phyloP scores from a whole-genome alignment of 177 flowering plant species.

The Vitis hybrid region DNA sequence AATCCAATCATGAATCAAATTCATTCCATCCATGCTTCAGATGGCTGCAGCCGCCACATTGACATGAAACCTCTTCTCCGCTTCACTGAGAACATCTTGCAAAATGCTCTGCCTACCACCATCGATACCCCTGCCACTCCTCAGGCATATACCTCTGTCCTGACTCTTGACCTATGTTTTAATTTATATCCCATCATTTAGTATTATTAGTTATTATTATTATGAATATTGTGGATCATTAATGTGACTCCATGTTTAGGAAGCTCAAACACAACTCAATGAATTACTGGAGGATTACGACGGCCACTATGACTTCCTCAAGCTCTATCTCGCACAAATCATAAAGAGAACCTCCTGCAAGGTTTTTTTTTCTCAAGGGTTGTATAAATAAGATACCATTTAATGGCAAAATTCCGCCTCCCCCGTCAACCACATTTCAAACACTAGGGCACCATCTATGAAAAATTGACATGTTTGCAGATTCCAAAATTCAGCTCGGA shows the following conservation, averaged over 20 bases:
- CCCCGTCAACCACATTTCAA: too few species aligned
- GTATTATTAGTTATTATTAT: too few species aligned
- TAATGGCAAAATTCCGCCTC: too few species aligned
- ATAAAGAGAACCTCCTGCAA: slow-evolving; percentile 59
- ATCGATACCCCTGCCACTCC: slow-evolving; percentile 22
- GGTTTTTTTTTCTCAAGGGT: slow-evolving; percentile 30
- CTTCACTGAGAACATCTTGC: slow-evolving; percentile 52
- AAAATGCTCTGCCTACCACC: slow-evolving; percentile 17
- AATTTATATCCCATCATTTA: too few species aligned
- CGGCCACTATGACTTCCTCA: slow-evolving; percentile 24
- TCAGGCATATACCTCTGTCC: slow-evolving; percentile 9
- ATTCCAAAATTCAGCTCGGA: too few species aligned
- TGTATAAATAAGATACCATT: too few species aligned
- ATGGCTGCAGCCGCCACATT: slow-evolving; percentile 37
- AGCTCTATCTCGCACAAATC: slow-evolving; percentile 53
- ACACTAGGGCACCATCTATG: too few species aligned
- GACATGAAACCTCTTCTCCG: slow-evolving; percentile 46
- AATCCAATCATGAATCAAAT: slow-evolving; percentile 59
- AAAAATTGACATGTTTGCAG: too few species aligned
- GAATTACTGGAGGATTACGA: slow-evolving; percentile 41
- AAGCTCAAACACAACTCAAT: slow-evolving; percentile 29
- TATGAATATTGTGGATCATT: too few species aligned
- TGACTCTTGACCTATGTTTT: too few species aligned
- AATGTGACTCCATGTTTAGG: slow-evolving; percentile 18
- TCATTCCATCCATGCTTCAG: slow-evolving; percentile 56